A percentile compares a stretch with the other conserved stretches of the same genome.
These are phyloP conservation scores for Coemansia javaensis DNA, from an alignment of 192 early-diverging fungal genomes.

Conservation along the genomic window DNA sequence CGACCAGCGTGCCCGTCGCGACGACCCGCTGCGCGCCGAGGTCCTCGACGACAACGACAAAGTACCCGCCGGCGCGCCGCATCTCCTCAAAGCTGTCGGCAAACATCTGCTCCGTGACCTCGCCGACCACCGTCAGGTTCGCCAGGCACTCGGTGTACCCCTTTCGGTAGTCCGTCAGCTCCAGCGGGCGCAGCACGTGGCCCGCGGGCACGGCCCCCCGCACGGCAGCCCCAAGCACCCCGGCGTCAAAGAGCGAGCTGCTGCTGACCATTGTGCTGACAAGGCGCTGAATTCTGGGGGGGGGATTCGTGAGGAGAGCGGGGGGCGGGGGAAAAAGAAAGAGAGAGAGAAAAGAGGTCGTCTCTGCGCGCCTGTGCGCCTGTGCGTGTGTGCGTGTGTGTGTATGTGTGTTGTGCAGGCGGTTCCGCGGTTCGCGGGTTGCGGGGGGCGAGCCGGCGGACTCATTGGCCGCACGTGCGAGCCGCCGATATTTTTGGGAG, in stretches of 20 bases:
- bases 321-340: too few species aligned
- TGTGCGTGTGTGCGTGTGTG: too few species aligned
- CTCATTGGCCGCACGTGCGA: too few species aligned
- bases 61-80: conserved; percentile 62
- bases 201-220: conserved; percentile 57
- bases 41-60: conserved; percentile 80
- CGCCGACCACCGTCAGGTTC: conserved; percentile 75
- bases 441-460: too few species aligned
- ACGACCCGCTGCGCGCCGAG: conserved; percentile 55
- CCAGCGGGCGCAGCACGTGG: conserved; percentile 73
- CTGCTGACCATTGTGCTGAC: conserved; percentile 24
- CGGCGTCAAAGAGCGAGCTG: conserved; percentile 37
- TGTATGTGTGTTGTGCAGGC: too few species aligned
- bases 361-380: too few species aligned
- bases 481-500: too few species aligned
- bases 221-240: conserved; percentile 66
- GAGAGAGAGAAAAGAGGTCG: too few species aligned
- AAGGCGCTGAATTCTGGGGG: neutral
- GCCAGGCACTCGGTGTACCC: conserved; percentile 63
- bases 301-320: too few species aligned
- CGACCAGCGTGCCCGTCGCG: conserved; percentile 79
- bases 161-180: conserved; percentile 73
- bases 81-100: conserved; percentile 72
- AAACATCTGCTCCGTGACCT: conserved; percentile 67
- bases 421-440: too few species aligned